Conservation (phyloP, 2,329 filamentous ascomycete genomes). For the Hortaea werneckii region DNA sequence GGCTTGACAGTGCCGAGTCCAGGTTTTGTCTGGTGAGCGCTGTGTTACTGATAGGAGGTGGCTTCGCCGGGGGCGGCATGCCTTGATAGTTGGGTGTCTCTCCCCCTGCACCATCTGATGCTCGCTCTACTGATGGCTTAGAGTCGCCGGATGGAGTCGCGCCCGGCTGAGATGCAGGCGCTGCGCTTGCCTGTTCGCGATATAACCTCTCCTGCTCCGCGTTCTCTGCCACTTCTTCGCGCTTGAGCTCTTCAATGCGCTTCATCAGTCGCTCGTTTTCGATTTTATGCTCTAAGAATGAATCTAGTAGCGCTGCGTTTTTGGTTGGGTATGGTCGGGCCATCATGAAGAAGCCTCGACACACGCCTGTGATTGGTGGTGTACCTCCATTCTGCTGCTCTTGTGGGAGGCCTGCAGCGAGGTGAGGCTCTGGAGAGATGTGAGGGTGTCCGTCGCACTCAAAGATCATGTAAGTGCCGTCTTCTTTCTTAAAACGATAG, state of each 20-base stretch:
- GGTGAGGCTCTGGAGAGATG: constrained; percentile 51
- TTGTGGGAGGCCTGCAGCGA: constrained; percentile 9
- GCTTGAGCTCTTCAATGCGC: constrained; percentile 73
- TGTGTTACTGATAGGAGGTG: constrained; percentile 51
- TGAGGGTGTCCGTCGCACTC: constrained; percentile 91
- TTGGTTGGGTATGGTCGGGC: constrained; percentile 80
- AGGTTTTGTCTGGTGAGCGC: constrained; percentile 71
- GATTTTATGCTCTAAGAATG: constrained; percentile 92
- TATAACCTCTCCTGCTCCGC: constrained; percentile 54
- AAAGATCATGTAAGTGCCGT: constrained; percentile 67
- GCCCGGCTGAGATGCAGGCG: constrained; percentile 11
- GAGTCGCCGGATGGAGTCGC: constrained; percentile 15
- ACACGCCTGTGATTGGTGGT: constrained; percentile 47
- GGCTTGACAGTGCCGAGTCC: constrained; percentile 58
- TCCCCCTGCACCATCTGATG: constrained; percentile 7
- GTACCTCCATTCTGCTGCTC: neutral
- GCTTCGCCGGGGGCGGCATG: constrained; percentile 55
- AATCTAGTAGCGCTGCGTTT: constrained; percentile 76
- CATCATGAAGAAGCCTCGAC: constrained; percentile 89
- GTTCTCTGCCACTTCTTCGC: constrained; percentile 73
- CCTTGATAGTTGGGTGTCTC: constrained; percentile 33
- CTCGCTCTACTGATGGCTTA: constrained; percentile 4
- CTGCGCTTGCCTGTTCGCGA: constrained; percentile 15
- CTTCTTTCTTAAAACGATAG: constrained; percentile 69
- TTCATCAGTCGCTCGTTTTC: constrained; percentile 83